A percentile compares a stretch with the other conserved stretches of the same genome.
Evolutionary conservation across 257 asterid genomes (phyloP).

Genomic region (Catharanthus roseus): DNA sequence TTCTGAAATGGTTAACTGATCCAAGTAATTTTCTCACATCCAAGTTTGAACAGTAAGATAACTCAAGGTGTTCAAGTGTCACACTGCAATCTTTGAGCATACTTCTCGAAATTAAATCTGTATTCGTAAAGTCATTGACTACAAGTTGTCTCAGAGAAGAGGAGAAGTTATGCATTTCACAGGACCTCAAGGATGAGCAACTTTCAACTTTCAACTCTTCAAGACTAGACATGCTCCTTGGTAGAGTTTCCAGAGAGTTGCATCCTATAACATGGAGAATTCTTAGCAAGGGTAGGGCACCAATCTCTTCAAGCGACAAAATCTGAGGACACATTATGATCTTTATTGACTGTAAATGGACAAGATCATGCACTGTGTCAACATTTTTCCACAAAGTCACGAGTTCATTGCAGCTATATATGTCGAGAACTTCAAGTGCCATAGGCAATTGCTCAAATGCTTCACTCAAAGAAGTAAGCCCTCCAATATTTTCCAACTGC

Average conservation of each 20-base stretch:
- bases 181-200: slow-evolving; percentile 7
- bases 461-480: not conserved
- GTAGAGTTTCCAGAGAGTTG: slow-evolving; percentile 1
- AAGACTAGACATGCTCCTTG: not conserved
- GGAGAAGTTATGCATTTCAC: not conserved
- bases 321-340: not conserved
- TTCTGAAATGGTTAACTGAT: not conserved
- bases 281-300: not conserved
- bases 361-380: not conserved
- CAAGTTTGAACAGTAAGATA: not conserved
- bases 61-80: not conserved
- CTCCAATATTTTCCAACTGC: not conserved
- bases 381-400: not conserved
- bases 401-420: not conserved
- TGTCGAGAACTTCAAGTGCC: slow-evolving; percentile 12
- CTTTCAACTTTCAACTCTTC: not conserved
- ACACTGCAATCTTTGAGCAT: not conserved
- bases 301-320: not conserved
- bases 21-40: not conserved
- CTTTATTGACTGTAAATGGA: not conserved
- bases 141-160: not conserved
- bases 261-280: not conserved
- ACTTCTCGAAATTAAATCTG: not conserved
- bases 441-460: slow-evolving; percentile 11
- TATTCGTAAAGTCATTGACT: not conserved